Conservation (phyloP, 805 yeast species). For the Nakazawaea wyomingensis region DNA sequence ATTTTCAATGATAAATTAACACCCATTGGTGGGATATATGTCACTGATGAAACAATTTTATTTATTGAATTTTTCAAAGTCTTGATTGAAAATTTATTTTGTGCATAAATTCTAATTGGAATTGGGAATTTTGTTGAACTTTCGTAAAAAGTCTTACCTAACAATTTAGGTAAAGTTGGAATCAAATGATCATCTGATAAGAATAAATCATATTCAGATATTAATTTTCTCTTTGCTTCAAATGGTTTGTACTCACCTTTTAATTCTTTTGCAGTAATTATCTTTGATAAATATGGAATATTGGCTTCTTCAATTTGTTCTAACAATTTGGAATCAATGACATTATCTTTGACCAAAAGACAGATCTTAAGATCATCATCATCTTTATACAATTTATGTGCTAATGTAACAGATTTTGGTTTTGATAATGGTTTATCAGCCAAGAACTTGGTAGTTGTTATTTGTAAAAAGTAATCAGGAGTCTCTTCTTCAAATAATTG, state of each 20-base stretch:
- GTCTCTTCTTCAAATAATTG: constrained; percentile 59
- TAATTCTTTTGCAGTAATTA: constrained; percentile 68
- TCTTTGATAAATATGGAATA: constrained; percentile 43
- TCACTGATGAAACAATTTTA: constrained; percentile 53
- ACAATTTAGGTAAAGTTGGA: constrained; percentile 71
- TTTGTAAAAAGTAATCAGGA: constrained; percentile 51
- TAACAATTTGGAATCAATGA: constrained; percentile 38
- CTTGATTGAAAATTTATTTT: constrained; percentile 39
- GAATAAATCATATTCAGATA: constrained; percentile 66
- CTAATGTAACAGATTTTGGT: constrained; percentile 43
- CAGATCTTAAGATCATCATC: constrained; percentile 50
- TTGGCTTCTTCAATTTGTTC: constrained; percentile 41
- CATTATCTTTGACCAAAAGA: constrained; percentile 62
- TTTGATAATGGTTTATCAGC: constrained; percentile 55
- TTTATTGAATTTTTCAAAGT: constrained; percentile 56
- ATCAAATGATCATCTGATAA: constrained; percentile 80
- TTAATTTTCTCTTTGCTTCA: constrained; percentile 78
- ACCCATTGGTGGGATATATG: constrained; percentile 68
- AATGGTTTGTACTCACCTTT: constrained; percentile 84
- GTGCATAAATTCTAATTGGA: constrained; percentile 42
- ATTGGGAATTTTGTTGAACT: constrained; percentile 58
- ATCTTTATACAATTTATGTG: constrained; percentile 40
- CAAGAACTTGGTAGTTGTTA: constrained; percentile 62
- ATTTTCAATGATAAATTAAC: constrained; percentile 59
- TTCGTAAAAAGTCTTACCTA: constrained; percentile 76